Base-by-base conservation (phyloP, 345 rosid genomes). In the Corchorus capsularis region DNA sequence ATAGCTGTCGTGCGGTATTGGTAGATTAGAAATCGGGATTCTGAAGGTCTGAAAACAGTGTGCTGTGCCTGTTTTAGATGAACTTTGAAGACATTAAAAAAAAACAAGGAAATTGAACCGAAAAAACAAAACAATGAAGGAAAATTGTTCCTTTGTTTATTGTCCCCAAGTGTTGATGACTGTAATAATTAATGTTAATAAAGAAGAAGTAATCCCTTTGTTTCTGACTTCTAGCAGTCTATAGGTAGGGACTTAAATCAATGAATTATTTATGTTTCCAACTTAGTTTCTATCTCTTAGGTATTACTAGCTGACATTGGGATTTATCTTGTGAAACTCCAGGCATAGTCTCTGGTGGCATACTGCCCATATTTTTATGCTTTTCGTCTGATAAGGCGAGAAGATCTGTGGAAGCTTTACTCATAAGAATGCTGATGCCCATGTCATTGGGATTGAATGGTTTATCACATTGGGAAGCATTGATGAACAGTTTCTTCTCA, bases 361-460 rank as follows among this genome's bases (percentile, higher is more conserved):
- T n/a, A 14, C 64, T 73, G 45, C 52, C 46, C 27, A 43, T 47
- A 43, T 64, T 52, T 14, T 32, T 47, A 39, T 11, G 4, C 2
- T 27, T 57, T 61, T 10, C 6, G 65, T 22, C 13, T 56, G 43
- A 71, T 45, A 72, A 61, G 56, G 32, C 46, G n/a, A 53, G 41
- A 34, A 71, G 56, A 69, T 60, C 72, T 71, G 56, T 71, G 80
- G 79, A 74, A 62, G 49, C 66, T 22, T 81, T 54, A 55, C 39
- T 52, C 22, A 49, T 59, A 73, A 84, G 80, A 77, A 81, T 81
- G 84, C 73, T 65, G 77, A n/a, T 73, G 52, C 55, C 6, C 59
- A 6, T 79, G 74, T 53, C 46, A 55, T 66, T 62, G 52, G 75
- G 78, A 60, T 70, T 64, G n/a, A 32, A 71, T 22, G 49, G 66